Base-by-base conservation (phyloP, 2,329 filamentous ascomycete genomes). In the Curvularia verruculosa region DNA sequence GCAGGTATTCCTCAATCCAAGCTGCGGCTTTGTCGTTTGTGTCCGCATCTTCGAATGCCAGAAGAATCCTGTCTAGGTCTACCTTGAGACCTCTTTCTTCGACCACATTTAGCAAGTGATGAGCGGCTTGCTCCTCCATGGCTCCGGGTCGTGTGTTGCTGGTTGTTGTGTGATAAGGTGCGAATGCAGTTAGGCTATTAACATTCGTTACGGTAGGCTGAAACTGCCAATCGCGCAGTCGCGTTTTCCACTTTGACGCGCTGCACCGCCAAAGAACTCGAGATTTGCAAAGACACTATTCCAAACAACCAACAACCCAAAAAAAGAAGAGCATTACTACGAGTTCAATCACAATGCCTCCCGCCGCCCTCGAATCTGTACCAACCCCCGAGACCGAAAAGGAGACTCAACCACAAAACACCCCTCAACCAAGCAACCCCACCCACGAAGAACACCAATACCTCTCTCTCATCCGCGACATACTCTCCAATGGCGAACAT, bases 391-490 rank as follows among this genome's bases (percentile, higher is more conserved):
- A 52, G 64, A 19, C 46, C 61, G 18, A 57, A 67, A 28, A 68
- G 19, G 59, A 67, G n/a, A 41, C 58, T n/a, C 47, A 66, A n/a
- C 49, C 31, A 54, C 71, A 47, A 65, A 60, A 21, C 39, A 54
- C 57, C 29, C 46, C 48, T n/a, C 50, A 54, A 37, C 60, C 56
- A 31, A 49, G 52, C 59, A 53, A 65, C 56, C 61, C 64, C 54
- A 37, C 66, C 4, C 92, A 96, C 71, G 93, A 98, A 81, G 95
- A 99, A 79, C 83, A 92, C 72, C 95, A 98, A 78, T 99, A 99
- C 75, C 87, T 99, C 58, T 85, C 94, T 68, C 84, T 99, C 24
- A 92, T 98, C 61, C 89, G 87, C 64, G 86, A 91, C 65, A 97
- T 98, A 70, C 83, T 99, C 15, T 81, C 87, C 15, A 80, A 85